Evolutionary conservation across 2,329 filamentous ascomycete genomes (phyloP), one percentile per base, ranked within the genome.

Genomic region (Fusarium luffae): DNA sequence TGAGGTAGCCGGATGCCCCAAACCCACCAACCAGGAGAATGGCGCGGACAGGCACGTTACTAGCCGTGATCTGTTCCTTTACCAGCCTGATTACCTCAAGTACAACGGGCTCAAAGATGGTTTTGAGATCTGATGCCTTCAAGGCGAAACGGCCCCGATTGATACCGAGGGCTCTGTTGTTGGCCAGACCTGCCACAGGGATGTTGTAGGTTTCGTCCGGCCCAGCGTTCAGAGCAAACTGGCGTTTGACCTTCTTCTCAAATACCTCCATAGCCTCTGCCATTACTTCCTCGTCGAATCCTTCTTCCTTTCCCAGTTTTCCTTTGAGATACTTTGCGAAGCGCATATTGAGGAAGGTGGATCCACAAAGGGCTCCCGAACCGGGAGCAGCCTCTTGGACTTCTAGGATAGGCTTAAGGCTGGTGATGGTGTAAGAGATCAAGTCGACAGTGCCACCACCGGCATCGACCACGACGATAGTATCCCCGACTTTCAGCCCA

Each of bases 401-500:
- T 63, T 82, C 77, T 5, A 85, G 77, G 21, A 81, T 74, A 3
- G 84, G 84, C 52, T 80, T 77, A 6, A 85, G 74, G 1, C 75
- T 75, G 5, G 75, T 79, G 58, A 86, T 81, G 28, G 80, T 82
- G 66, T 86, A 86, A 5, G 82, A 84, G 63, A 86, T 85, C 16
- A 86, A 74, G 73, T 86, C 85, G 5, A 84, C 84, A 7, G 83
- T 85, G 49, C 84, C 85, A 40, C 85, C 85, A 7, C 84, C 84
- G 21, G 84, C 84, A 68, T 86, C 85, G 12, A 85, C 83, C n/a
- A 86, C 79, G 16, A 86, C 80, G 30, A 86, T 81, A 4, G 82
- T 83, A 34, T 86, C 83, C 14, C 78, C 79, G 14, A 81, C 69
- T 49, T 81, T 74, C 25, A 84, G 74, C 1, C 78, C 78, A 27